phyloP scores from a whole-genome alignment of 495 filamentous ascomycete species.

The Aspergillus hancockii region DNA sequence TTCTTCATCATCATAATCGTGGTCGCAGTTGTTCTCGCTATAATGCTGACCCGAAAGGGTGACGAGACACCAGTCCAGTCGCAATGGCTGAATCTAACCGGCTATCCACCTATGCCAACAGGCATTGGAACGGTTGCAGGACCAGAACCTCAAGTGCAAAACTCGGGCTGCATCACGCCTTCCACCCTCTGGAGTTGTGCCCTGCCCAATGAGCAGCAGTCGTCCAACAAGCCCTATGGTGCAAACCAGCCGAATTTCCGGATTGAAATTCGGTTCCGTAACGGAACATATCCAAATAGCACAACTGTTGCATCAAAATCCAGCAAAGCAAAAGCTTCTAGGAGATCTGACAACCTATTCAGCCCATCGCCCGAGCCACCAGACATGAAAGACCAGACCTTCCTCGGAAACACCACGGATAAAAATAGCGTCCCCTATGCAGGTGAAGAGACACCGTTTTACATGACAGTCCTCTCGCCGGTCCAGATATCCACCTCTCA shows the following conservation, averaged over 20 bases:
- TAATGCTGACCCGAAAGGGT: slow-evolving; percentile 56
- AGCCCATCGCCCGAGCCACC: slow-evolving; percentile 65
- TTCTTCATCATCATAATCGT: slow-evolving; percentile 60
- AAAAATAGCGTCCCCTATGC: slow-evolving; percentile 56
- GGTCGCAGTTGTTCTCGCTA: slow-evolving; percentile 59
- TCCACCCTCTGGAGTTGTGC: slow-evolving; percentile 79
- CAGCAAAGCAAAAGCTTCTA: slow-evolving; percentile 14
- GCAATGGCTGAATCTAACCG: slow-evolving; percentile 79
- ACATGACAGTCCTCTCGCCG: slow-evolving; percentile 45
- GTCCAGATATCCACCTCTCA: slow-evolving; percentile 26
- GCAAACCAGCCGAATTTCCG: slow-evolving; percentile 74
- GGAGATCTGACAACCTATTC: slow-evolving; percentile 35
- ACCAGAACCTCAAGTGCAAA: slow-evolving; percentile 56
- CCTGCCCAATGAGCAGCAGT: slow-evolving; percentile 72
- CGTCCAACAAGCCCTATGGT: slow-evolving; percentile 56
- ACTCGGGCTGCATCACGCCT: slow-evolving; percentile 66
- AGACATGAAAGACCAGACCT: slow-evolving; percentile 64
- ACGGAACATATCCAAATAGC: slow-evolving; percentile 57
- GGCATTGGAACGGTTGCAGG: slow-evolving; percentile 75
- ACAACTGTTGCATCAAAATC: slow-evolving; percentile 30
- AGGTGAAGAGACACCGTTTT: slow-evolving; percentile 56
- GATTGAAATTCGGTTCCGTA: slow-evolving; percentile 76
- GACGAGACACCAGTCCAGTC: slow-evolving; percentile 47
- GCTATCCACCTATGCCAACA: slow-evolving; percentile 82
- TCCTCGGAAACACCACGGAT: slow-evolving; percentile 85